phyloP scores from a whole-genome alignment of 371 early-diverging fungal species.

The Paraphysoderma sedebokerense region DNA sequence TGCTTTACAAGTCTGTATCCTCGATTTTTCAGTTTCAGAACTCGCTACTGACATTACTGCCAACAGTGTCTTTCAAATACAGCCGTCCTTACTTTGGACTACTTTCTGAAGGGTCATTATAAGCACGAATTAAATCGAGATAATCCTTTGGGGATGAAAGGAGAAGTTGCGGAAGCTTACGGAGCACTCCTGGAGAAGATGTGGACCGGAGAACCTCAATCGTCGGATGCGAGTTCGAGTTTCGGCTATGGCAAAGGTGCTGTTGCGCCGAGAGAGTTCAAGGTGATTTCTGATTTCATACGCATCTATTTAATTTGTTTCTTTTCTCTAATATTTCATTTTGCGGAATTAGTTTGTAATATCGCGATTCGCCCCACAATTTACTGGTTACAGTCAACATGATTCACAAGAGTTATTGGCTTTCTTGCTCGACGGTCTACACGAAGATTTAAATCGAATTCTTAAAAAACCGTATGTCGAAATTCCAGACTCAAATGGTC shows the following conservation, averaged over 20 bases:
- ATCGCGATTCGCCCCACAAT: conserved; percentile 40
- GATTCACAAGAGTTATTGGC: conserved; percentile 58
- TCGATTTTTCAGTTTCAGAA: too few relatives aligned
- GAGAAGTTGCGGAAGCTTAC: conserved; percentile 46
- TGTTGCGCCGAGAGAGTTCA: conserved; percentile 49
- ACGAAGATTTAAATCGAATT: conserved; percentile 55
- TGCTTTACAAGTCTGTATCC: too few relatives aligned
- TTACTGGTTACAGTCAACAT: conserved; percentile 52
- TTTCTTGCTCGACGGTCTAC: conserved; percentile 50
- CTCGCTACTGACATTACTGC: too few relatives aligned
- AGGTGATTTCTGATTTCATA: too few relatives aligned
- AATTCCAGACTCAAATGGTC: conserved; percentile 46
- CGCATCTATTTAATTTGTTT: too few relatives aligned
- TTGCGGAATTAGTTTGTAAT: too few relatives aligned
- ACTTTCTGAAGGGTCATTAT: conserved; percentile 22
- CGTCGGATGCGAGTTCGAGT: conserved; percentile 33
- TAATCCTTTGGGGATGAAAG: conserved; percentile 43
- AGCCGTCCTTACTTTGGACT: conserved; percentile 30
- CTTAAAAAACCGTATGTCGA: conserved; percentile 55
- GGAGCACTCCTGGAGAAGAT: conserved; percentile 42
- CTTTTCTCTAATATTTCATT: too few relatives aligned
- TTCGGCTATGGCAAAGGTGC: too few relatives aligned
- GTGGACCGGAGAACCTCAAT: conserved; percentile 31
- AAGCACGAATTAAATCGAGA: conserved; percentile 25
- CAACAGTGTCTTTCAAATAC: conserved; percentile 64